Percentiles rank a stretch among this genome's conserved stretches.
phyloP scores from a whole-genome alignment of 352 stramenopile species.

The Globisporangium splendens region DNA sequence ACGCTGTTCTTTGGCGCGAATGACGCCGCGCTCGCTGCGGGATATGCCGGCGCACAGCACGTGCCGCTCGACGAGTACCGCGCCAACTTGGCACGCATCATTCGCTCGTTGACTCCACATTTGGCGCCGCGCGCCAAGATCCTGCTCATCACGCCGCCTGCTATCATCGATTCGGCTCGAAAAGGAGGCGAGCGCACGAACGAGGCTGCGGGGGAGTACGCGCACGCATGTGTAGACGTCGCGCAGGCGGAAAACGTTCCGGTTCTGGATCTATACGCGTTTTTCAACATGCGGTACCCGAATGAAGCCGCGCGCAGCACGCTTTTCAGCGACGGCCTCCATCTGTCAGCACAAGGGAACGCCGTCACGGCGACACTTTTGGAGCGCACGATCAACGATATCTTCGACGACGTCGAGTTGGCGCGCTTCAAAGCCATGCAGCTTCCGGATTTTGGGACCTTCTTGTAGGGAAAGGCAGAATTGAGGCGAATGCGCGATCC shows the following conservation, averaged over 20 bases:
- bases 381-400: slow-evolving; percentile 21
- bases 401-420: slow-evolving; percentile 16
- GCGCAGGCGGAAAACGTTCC: slow-evolving; percentile 20
- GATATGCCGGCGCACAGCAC: slow-evolving; percentile 26
- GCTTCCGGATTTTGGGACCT: slow-evolving; percentile 9
- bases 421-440: slow-evolving; percentile 33
- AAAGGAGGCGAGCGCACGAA: slow-evolving; percentile 42
- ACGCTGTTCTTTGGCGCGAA: slow-evolving; percentile 73
- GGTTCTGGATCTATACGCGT: slow-evolving; percentile 41
- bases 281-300: slow-evolving; percentile 37
- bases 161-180: slow-evolving; percentile 40
- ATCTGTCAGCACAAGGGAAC: slow-evolving; percentile 51
- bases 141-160: slow-evolving; percentile 53
- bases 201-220: slow-evolving; percentile 34
- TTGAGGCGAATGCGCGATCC: not conserved
- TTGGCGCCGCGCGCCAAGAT: slow-evolving; percentile 27
- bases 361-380: slow-evolving; percentile 38
- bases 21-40: slow-evolving; percentile 38
- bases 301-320: slow-evolving; percentile 19
- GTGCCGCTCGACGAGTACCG: slow-evolving; percentile 47
- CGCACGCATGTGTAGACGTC: slow-evolving; percentile 35
- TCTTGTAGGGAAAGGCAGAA: not conserved
- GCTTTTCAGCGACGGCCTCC: slow-evolving; percentile 50
- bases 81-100: slow-evolving; percentile 32
- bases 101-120: slow-evolving; percentile 16